Evolutionary conservation across 2,329 filamentous ascomycete genomes (phyloP).

Genomic region (Talaromyces atroroseus): DNA sequence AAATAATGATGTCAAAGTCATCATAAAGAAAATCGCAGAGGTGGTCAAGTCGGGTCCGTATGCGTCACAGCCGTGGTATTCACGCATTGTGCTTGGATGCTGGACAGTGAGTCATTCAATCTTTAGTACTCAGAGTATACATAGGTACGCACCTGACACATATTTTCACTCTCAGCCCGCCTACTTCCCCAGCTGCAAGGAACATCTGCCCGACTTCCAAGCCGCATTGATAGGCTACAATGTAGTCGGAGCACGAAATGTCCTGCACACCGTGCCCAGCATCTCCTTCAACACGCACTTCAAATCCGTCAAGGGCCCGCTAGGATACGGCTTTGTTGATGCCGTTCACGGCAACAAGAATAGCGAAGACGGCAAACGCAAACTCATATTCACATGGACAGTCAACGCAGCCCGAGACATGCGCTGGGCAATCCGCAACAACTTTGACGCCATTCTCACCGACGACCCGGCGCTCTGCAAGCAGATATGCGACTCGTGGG

Average conservation of each 20-base stretch:
- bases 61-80: slow-evolving; percentile 57
- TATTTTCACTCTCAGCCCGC: slow-evolving; percentile 47
- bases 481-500: slow-evolving; percentile 11
- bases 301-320: slow-evolving; percentile 60
- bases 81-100: slow-evolving; percentile 71
- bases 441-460: slow-evolving; percentile 76
- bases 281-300: slow-evolving; percentile 76
- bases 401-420: slow-evolving; percentile 75
- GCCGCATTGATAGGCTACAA: slow-evolving; percentile 41
- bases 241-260: slow-evolving; percentile 59
- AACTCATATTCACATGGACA: slow-evolving; percentile 75
- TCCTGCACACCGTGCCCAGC: slow-evolving; percentile 54
- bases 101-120: slow-evolving; percentile 58
- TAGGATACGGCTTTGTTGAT: slow-evolving; percentile 61
- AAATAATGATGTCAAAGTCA: slow-evolving; percentile 49
- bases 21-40: slow-evolving; percentile 65
- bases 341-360: slow-evolving; percentile 49
- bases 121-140: neutral
- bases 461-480: slow-evolving; percentile 60
- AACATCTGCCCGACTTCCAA: slow-evolving; percentile 43
- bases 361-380: slow-evolving; percentile 17
- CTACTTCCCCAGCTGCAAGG: slow-evolving; percentile 60
- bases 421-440: slow-evolving; percentile 66
- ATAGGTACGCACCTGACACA: neutral
- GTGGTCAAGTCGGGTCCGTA: slow-evolving; percentile 53